Conservation (phyloP, 2,329 filamentous ascomycete genomes). For the Helicocarpus griseus region DNA sequence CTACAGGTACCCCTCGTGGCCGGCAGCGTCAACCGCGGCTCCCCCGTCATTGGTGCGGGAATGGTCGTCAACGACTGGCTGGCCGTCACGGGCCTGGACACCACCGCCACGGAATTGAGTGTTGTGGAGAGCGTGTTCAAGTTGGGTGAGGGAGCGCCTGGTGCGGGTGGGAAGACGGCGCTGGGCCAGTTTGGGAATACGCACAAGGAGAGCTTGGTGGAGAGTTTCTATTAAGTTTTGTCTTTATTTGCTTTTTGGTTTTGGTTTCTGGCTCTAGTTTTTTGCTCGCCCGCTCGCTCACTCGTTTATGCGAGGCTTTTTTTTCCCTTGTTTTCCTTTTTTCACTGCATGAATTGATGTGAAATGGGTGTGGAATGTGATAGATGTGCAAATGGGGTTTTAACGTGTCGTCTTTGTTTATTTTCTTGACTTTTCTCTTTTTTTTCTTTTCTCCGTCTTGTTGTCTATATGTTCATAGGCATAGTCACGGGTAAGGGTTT, state of each 20-base stretch:
- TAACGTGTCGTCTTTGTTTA: too few relatives aligned
- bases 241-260: conserved; percentile 3
- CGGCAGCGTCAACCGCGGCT: conserved; percentile 85
- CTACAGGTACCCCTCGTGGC: conserved; percentile 94
- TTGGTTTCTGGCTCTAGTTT: background rate
- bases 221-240: conserved; percentile 76
- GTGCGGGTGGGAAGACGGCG: conserved; percentile 50
- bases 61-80: conserved; percentile 99
- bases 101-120: conserved; percentile 92
- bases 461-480: too few relatives aligned
- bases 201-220: conserved; percentile 97
- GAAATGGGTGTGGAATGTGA: too few relatives aligned
- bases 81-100: conserved; percentile 85
- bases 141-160: conserved; percentile 66
- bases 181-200: conserved; percentile 47
- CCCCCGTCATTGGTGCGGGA: conserved; percentile 86
- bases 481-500: too few relatives aligned
- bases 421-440: too few relatives aligned
- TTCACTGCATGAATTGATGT: too few relatives aligned
- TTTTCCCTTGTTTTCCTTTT: too few relatives aligned
- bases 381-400: too few relatives aligned
- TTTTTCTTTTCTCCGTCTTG: too few relatives aligned
- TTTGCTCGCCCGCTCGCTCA: too few relatives aligned
- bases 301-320: background rate
- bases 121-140: conserved; percentile 95